Base-by-base conservation (phyloP, 805 yeast genomes). In the Candida insectorum region DNA sequence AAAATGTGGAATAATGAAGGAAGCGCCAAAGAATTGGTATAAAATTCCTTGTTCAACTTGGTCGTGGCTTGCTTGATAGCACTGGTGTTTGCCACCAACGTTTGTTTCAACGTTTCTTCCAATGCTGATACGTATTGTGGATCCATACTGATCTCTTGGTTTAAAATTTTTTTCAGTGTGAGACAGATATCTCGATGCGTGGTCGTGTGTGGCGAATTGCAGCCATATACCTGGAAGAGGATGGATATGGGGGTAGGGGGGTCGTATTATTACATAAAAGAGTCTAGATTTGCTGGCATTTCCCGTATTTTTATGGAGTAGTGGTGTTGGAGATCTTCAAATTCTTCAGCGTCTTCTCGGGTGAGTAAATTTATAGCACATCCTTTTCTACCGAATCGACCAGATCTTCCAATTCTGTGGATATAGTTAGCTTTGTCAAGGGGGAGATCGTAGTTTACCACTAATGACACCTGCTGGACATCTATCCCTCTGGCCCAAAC, bases 401-500 rank as follows among this genome's bases (percentile, higher is more conserved):
- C 98, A 49, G 95, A 88, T 65, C 98, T 82, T 62, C 98, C 98
- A 48, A 91, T 91, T 67, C 98, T 79, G 72, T 91, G 98, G 56
- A 91, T 81, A 64, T 91, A 91, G 75, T 91, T 91, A 65, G 91
- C 97, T 58, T 82, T 80, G 74, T 93, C 88, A 45, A 77, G 62
- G 36, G 98, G 97, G 60, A 91, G 69, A 64, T 91, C 98, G 68
- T 85, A 91, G 75, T 91, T 91, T 55, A 91, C 86, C 40, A 91
- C 98, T 48, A 91, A 68, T 9, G 97, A 89, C 30, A 91, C 96
- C 60, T 91, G 97, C 71, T 91, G 98, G 41, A 91, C 97, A 65
- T 91, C 98, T 47, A 91, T 93, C 58, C 98, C 98, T 66, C 98
- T 77, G 31, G 98, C 98, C 82, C 91, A 85, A 53, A 93, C 84